These are phyloP conservation scores for Citrullus amarus DNA, from an alignment of 306 rosid species.

Conservation along the genomic window DNA sequence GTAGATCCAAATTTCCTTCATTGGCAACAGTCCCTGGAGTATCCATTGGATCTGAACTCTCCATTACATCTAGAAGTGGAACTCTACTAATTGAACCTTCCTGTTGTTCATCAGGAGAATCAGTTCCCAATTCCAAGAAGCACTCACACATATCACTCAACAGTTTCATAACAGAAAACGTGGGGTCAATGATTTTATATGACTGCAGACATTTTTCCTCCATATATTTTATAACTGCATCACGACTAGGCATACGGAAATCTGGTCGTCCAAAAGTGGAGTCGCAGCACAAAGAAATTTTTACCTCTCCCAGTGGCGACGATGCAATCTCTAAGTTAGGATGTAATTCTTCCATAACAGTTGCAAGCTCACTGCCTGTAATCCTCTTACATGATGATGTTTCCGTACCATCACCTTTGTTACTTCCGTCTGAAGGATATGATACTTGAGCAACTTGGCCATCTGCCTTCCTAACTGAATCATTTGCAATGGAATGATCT, in stretches of 20 bases:
- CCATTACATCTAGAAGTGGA: constrained; percentile 28
- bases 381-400: constrained; percentile 26
- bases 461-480: constrained; percentile 21
- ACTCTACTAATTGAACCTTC: constrained; percentile 31
- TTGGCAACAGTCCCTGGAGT: constrained; percentile 19
- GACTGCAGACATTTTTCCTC: constrained; percentile 70
- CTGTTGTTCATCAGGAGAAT: constrained; percentile 48
- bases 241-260: constrained; percentile 41
- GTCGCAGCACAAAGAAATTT: constrained; percentile 46
- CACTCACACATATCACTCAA: constrained; percentile 53
- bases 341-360: constrained; percentile 18
- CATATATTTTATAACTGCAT: constrained; percentile 42
- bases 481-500: constrained; percentile 18
- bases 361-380: constrained; percentile 17
- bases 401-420: constrained; percentile 17
- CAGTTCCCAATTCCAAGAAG: constrained; percentile 54
- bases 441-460: constrained; percentile 23
- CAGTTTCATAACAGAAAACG: constrained; percentile 52
- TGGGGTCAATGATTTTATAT: constrained; percentile 47
- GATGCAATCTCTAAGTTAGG: constrained; percentile 42
- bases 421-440: constrained; percentile 17
- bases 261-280: constrained; percentile 34
- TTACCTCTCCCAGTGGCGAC: constrained; percentile 64
- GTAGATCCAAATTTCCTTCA: constrained; percentile 17
- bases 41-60: constrained; percentile 23